Percentiles rank a stretch among this genome's conserved stretches.
Evolutionary conservation across 2,329 filamentous ascomycete species (phyloP).

Genomic region (Aspergillus texensis): DNA sequence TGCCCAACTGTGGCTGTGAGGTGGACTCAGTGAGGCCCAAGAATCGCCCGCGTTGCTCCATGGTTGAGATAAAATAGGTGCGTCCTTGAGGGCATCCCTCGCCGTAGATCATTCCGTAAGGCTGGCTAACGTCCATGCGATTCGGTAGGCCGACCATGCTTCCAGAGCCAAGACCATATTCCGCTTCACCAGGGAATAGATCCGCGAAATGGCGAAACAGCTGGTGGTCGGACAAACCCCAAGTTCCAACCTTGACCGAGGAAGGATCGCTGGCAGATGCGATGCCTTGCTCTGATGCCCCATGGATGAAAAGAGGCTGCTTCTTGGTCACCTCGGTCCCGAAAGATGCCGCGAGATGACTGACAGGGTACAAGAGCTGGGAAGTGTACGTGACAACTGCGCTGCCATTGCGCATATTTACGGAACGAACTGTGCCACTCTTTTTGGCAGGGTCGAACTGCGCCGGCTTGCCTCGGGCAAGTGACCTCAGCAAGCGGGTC

Average conservation of each 20-base stretch:
- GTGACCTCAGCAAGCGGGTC: conserved; percentile 78
- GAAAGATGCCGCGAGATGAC: conserved; percentile 78
- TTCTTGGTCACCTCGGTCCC: conserved; percentile 68
- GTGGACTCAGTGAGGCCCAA: conserved; percentile 64
- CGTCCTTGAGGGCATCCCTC: conserved; percentile 85
- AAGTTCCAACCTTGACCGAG: conserved; percentile 73
- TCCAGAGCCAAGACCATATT: conserved; percentile 78
- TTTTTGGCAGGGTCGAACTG: conserved; percentile 54
- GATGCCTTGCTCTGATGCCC: conserved; percentile 74
- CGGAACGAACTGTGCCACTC: conserved; percentile 56
- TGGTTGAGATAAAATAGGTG: conserved; percentile 72
- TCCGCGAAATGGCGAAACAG: conserved; percentile 78
- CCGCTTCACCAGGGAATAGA: conserved; percentile 69
- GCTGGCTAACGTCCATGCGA: conserved; percentile 86
- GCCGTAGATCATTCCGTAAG: conserved; percentile 79
- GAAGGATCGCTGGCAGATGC: conserved; percentile 81
- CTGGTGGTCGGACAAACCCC: conserved; percentile 77
- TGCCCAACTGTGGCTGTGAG: conserved; percentile 67
- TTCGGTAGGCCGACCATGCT: conserved; percentile 77
- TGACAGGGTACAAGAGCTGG: conserved; percentile 76
- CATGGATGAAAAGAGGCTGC: conserved; percentile 78
- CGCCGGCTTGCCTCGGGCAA: conserved; percentile 77
- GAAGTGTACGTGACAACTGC: conserved; percentile 85
- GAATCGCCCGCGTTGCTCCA: conserved; percentile 77
- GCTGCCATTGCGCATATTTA: conserved; percentile 65